Conservation (phyloP, 2,329 filamentous ascomycete genomes). For the Xylaria sp. region DNA sequence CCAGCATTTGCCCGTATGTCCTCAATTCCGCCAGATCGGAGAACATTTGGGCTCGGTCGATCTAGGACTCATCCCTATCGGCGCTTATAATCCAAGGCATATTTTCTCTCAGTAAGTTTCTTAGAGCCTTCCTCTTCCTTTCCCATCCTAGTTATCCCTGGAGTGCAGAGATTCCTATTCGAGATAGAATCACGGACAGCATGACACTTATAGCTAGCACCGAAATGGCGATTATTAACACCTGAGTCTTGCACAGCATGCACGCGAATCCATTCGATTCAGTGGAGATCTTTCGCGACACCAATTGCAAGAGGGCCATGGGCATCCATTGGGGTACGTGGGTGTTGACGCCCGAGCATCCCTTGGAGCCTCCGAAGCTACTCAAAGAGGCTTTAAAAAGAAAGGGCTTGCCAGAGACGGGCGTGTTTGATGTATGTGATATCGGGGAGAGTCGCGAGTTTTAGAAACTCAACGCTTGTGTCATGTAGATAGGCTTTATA, state of each 20-base stretch:
- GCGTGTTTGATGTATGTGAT: slow-evolving; percentile 83
- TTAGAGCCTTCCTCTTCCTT: too few relatives aligned
- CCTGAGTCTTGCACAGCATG: slow-evolving; percentile 55
- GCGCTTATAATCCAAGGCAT: slow-evolving; percentile 79
- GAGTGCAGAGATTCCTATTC: not conserved
- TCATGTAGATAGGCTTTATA: not conserved
- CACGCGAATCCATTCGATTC: slow-evolving; percentile 89
- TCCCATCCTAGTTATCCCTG: not conserved
- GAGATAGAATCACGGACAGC: not conserved
- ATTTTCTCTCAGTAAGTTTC: slow-evolving; percentile 70
- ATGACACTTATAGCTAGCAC: not conserved
- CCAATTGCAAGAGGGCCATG: slow-evolving; percentile 78
- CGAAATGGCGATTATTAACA: slow-evolving; percentile 2
- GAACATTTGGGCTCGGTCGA: slow-evolving; percentile 85
- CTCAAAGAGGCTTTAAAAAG: slow-evolving; percentile 76
- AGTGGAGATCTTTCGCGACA: slow-evolving; percentile 90
- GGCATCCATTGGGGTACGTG: slow-evolving; percentile 95
- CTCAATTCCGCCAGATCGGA: slow-evolving; percentile 88
- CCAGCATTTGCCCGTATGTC: slow-evolving; percentile 75
- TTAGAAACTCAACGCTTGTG: slow-evolving; percentile 45
- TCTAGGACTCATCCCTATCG: slow-evolving; percentile 91
- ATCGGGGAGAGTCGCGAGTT: slow-evolving; percentile 87
- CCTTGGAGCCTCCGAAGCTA: slow-evolving; percentile 80
- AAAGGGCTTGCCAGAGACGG: slow-evolving; percentile 74
- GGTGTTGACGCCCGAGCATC: slow-evolving; percentile 85